phyloP scores from a whole-genome alignment of 1,284 basidiomycete genomes.

The Moesziomyces parantarcticus region DNA sequence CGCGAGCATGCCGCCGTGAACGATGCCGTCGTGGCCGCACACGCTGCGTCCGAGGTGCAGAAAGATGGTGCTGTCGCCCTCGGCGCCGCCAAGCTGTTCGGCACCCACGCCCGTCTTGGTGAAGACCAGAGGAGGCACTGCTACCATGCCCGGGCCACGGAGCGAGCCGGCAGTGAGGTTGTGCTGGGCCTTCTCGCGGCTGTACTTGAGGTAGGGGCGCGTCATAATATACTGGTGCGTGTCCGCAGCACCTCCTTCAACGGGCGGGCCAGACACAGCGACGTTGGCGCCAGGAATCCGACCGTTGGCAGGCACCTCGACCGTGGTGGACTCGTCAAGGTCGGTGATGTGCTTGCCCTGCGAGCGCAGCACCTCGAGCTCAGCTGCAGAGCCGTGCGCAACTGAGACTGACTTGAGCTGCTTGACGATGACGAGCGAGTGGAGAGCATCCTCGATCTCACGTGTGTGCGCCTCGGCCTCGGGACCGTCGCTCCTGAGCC shows the following conservation, averaged over 20 bases:
- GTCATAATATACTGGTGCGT: slow-evolving; percentile 62
- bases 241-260: slow-evolving; percentile 38
- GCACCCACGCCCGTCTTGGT: slow-evolving; percentile 61
- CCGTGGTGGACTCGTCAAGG: slow-evolving; percentile 27
- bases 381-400: slow-evolving; percentile 30
- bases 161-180: slow-evolving; percentile 85
- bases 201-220: slow-evolving; percentile 78
- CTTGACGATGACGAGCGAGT: slow-evolving; percentile 73
- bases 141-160: slow-evolving; percentile 74
- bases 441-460: slow-evolving; percentile 77
- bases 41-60: slow-evolving; percentile 85
- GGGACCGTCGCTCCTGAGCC: slow-evolving; percentile 74
- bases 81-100: slow-evolving; percentile 45
- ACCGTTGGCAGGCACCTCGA: slow-evolving; percentile 35
- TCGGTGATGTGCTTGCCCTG: slow-evolving; percentile 30
- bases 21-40: slow-evolving; percentile 89
- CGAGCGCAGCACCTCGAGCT: slow-evolving; percentile 33
- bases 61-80: slow-evolving; percentile 70
- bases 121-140: slow-evolving; percentile 57
- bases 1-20: slow-evolving; percentile 91
- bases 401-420: slow-evolving; percentile 30
- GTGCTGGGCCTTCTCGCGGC: slow-evolving; percentile 79
- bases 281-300: slow-evolving; percentile 23
- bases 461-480: slow-evolving; percentile 75
- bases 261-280: slow-evolving; percentile 24